Evolutionary conservation across 192 early-diverging fungal species (phyloP), one percentile per base, ranked within the genome.

Genomic region (Geranomyces michiganensis): DNA sequence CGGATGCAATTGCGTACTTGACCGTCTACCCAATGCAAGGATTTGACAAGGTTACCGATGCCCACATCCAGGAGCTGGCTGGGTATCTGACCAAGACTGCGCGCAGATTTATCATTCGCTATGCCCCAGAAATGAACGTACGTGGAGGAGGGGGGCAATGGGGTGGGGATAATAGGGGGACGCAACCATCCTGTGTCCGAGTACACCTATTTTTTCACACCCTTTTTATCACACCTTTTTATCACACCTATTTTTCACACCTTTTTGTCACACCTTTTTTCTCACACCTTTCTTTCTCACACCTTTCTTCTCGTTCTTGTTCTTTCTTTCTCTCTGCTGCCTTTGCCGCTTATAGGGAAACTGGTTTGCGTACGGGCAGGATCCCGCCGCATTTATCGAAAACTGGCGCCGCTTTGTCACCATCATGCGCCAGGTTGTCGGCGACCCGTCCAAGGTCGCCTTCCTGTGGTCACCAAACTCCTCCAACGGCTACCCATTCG

Each of bases 111-210:
- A 44, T 81, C 13, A 67, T 81, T 31, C 72, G 79, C 8, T 81
- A 78, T 67, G 79, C 76, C 15, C 63, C 67, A 19, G 79, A 81
- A 58, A 81, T 81, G 79, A 81, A 81, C 67, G 79, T 53, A 53
- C 7, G 51, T 53, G 3, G 51, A 53, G 7, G 17, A n/a, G n/a
- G n/a, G n/a, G n/a, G n/a, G n/a, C n/a, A n/a, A n/a, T n/a, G n/a
- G n/a, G n/a, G n/a, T n/a, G n/a, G n/a, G n/a, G n/a, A n/a, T n/a
- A n/a, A n/a, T n/a, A n/a, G n/a, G n/a, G n/a, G n/a, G n/a, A n/a
- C n/a, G n/a, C n/a, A n/a, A n/a, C n/a, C n/a, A n/a, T n/a, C n/a
- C n/a, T n/a, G n/a, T n/a, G n/a, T n/a, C n/a, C n/a, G n/a, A n/a
- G n/a, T n/a, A n/a, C n/a, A n/a, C n/a, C n/a, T n/a, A n/a, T n/a